phyloP scores from a whole-genome alignment of 768 basidiomycete genomes.

The Baorangia bicolor region DNA sequence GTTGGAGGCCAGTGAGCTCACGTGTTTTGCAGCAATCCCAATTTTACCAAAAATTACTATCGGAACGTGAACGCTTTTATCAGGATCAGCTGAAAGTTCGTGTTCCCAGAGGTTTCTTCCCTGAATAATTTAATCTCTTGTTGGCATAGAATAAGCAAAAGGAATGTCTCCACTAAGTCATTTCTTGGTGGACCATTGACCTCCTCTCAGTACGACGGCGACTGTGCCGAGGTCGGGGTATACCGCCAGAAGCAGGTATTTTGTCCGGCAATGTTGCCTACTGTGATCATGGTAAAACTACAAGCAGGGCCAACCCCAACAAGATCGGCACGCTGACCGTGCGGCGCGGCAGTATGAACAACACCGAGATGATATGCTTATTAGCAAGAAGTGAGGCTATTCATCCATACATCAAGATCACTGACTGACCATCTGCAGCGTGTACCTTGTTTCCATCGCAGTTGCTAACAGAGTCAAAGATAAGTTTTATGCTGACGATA shows the following conservation, averaged over 20 bases:
- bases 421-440: constrained; percentile 36
- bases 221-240: constrained; percentile 69
- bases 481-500: constrained; percentile 67
- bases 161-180: constrained; percentile 13
- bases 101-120: constrained; percentile 1
- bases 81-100: constrained; percentile 68
- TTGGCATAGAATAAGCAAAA: constrained; percentile 33
- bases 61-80: constrained; percentile 69
- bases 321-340: constrained; percentile 76
- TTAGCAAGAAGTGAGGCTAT: constrained; percentile 68
- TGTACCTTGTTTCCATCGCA: constrained; percentile 68
- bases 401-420: background rate
- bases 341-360: constrained; percentile 73
- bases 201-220: constrained; percentile 66
- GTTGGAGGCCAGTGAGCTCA: constrained; percentile 5
- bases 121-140: constrained; percentile 1
- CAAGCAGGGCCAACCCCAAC: constrained; percentile 58
- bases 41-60: constrained; percentile 68
- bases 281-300: constrained; percentile 5
- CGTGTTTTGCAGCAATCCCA: constrained; percentile 54
- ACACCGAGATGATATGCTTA: constrained; percentile 74
- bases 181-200: constrained; percentile 3
- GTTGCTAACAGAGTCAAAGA: constrained; percentile 68
- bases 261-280: background rate
- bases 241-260: constrained; percentile 76